phyloP scores from a whole-genome alignment of 139 green algal species.

The Closterium sp. region DNA sequence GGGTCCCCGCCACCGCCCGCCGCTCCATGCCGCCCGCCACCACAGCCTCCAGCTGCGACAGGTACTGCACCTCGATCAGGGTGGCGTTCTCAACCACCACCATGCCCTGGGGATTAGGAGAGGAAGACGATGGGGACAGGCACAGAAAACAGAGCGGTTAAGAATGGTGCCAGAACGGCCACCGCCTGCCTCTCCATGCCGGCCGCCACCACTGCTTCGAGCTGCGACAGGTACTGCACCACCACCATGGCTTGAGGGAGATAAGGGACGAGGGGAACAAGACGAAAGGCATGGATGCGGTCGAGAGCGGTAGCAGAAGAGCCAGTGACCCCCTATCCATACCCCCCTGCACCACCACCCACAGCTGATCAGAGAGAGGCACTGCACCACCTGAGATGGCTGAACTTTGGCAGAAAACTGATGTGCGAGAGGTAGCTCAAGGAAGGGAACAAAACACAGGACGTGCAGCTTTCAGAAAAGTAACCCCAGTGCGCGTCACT shows the following conservation, averaged over 20 bases:
- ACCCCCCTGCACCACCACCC: slow-evolving; percentile 36
- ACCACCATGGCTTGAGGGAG: slow-evolving; percentile 74
- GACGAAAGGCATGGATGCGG: too few relatives aligned
- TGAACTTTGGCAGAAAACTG: too few relatives aligned
- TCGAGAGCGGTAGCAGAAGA: not conserved
- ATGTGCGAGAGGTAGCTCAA: too few relatives aligned
- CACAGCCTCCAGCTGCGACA: slow-evolving; percentile 42
- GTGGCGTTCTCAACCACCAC: slow-evolving; percentile 85
- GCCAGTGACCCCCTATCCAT: slow-evolving; percentile 41
- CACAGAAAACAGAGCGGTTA: not conserved
- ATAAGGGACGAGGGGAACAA: not conserved
- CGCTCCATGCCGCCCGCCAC: slow-evolving; percentile 46
- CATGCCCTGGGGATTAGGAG: slow-evolving; percentile 64
- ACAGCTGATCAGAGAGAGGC: slow-evolving; percentile 39
- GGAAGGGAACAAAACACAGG: too few relatives aligned
- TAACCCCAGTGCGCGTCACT: too few relatives aligned
- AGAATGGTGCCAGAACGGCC: not conserved
- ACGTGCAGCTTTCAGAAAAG: too few relatives aligned
- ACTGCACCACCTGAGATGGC: too few relatives aligned
- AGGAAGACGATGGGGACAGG: not conserved
- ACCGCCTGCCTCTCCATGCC: slow-evolving; percentile 45
- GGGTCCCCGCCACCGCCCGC: slow-evolving; percentile 35
- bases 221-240: slow-evolving; percentile 36
- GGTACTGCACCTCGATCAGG: slow-evolving; percentile 53
- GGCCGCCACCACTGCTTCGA: slow-evolving; percentile 34